Evolutionary conservation across 352 stramenopile species (phyloP).

Genomic region (Pythium phragmiticola): DNA sequence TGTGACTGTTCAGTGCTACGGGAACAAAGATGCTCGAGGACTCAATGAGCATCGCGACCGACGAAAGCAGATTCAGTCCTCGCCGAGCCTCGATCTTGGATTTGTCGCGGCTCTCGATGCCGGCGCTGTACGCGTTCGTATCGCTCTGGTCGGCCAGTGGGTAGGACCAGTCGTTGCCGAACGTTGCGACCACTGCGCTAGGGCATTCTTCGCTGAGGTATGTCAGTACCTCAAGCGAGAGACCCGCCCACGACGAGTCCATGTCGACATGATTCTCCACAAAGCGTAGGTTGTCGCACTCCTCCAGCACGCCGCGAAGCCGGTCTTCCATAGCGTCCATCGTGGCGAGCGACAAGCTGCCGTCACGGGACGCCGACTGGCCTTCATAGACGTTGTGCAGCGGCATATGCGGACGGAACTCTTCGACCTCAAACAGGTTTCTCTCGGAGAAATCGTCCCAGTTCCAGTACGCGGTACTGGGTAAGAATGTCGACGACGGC

Average conservation of each 20-base stretch:
- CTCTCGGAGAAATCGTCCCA: conserved; percentile 49
- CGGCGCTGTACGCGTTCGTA: conserved; percentile 41
- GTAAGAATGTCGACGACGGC: background rate
- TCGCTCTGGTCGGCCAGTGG: conserved; percentile 49
- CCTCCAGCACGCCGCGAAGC: conserved; percentile 56
- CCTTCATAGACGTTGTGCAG: conserved; percentile 86
- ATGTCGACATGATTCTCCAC: conserved; percentile 78
- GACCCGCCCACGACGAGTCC: conserved; percentile 75
- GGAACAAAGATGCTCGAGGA: conserved; percentile 56
- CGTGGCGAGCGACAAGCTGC: conserved; percentile 50
- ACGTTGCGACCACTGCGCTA: conserved; percentile 42
- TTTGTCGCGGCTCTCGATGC: conserved; percentile 39
- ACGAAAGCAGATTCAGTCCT: conserved; percentile 60
- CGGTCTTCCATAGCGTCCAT: conserved; percentile 63
- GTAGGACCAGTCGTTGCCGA: conserved; percentile 79
- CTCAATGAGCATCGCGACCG: conserved; percentile 60
- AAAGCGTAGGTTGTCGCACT: conserved; percentile 62
- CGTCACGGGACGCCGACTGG: conserved; percentile 40
- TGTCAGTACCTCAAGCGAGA: conserved; percentile 69
- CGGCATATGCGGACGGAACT: conserved; percentile 74
- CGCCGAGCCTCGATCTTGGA: conserved; percentile 62
- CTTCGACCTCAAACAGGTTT: conserved; percentile 68
- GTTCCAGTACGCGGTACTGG: conserved; percentile 42
- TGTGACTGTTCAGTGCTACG: conserved; percentile 35
- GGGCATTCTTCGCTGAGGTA: conserved; percentile 76